Conservation (phyloP, 2,329 filamentous ascomycete genomes). For the Colletotrichum sp. region DNA sequence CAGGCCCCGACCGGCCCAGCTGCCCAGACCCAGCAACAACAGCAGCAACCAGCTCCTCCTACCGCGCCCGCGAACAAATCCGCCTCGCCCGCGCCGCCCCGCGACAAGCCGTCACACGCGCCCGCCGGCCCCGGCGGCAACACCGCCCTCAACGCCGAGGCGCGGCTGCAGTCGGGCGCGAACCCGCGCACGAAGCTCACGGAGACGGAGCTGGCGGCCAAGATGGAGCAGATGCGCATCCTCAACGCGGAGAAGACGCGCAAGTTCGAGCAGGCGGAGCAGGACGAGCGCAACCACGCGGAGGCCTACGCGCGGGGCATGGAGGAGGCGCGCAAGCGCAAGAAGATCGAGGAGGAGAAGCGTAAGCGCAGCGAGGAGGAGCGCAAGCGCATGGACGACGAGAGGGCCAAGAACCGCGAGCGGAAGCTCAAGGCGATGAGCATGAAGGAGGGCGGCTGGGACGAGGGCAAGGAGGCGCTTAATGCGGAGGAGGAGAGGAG, state of each 20-base stretch:
- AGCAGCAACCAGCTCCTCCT: not conserved
- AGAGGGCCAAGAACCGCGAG: conserved; percentile 64
- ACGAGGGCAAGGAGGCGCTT: conserved; percentile 58
- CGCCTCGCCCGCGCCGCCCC: conserved; percentile 12
- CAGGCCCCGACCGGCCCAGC: not conserved
- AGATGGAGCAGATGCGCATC: conserved; percentile 67
- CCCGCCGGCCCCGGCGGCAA: conserved; percentile 24
- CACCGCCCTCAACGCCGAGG: conserved; percentile 38
- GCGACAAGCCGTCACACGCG: conserved; percentile 25
- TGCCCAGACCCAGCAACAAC: not conserved
- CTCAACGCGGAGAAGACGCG: conserved; percentile 62
- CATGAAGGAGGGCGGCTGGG: conserved; percentile 60
- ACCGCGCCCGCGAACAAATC: not conserved
- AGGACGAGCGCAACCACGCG: conserved; percentile 61
- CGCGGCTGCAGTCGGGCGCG: conserved; percentile 57
- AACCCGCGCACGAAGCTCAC: conserved; percentile 67
- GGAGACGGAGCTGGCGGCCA: conserved; percentile 60
- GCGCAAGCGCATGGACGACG: conserved; percentile 58
- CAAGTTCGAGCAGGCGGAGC: conserved; percentile 63
- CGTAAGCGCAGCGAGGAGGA: conserved; percentile 58
- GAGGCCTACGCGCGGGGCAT: conserved; percentile 58
- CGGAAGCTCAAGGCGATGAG: conserved; percentile 65
- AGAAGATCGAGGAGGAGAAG: conserved; percentile 57
- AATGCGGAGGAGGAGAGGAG: conserved; percentile 44
- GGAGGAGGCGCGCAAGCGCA: conserved; percentile 58